Evolutionary conservation across 2,329 filamentous ascomycete species (phyloP), one percentile per base, ranked within the genome.

Genomic region (Nothomitra cinnamomea): DNA sequence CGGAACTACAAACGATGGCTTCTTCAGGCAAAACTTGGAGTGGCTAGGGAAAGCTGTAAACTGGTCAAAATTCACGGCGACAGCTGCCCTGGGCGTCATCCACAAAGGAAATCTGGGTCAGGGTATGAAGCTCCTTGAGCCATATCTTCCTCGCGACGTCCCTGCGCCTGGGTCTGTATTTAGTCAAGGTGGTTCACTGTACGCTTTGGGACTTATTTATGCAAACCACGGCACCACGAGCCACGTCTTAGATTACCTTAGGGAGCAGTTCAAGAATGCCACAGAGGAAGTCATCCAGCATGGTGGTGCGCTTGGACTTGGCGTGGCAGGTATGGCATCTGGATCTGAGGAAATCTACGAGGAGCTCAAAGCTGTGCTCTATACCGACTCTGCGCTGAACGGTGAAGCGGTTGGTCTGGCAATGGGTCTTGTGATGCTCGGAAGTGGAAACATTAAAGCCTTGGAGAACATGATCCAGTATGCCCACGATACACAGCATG

Each of bases 1-100:
- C 53, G 94, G 92, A 56, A 98, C 92, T 0, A 95, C 90, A 0
- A 92, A 95, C 62, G 92, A 98, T 70, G 94, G 90, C 63, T 98
- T 98, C 72, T 96, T 98, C 79, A 80, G 94, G 6, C 88, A 96
- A 64, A 98, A 98, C 65, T 71, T 98, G 22, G 92, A 98, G 60
- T 98, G 92, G 92, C 72, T 98, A 2, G 89, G 90, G 56, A 98
- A 96, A 73, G 92, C 92, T 24, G 88, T 96, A 49, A 98, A 98
- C 72, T 98, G 92, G 92, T 95, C 89, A 57, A 98, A 98, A 67
- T 98, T 98, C 66, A 95, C 92, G 0, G 92, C 92, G 13, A 98
- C 92, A 3, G 92, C 92, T 54, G 92, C 92, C 6, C 74, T 98
- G 4, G 92, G 92, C 67, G 92, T 96, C 52, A 95, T 98, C 58